Conservation (phyloP, 352 stramenopile genomes). For the Thalassiosira gravida region DNA sequence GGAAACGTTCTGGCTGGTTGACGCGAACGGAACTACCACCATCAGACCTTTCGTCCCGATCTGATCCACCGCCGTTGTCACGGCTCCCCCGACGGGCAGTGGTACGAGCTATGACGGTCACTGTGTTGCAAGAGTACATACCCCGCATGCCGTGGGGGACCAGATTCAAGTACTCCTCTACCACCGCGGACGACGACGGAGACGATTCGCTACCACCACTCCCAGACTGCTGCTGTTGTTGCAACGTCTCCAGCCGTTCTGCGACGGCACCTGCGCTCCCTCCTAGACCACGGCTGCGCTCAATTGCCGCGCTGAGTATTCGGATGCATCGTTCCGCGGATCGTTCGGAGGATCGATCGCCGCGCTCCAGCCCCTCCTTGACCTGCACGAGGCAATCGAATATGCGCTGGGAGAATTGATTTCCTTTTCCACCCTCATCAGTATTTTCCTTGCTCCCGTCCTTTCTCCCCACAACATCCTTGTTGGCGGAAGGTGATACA, state of each 20-base stretch:
- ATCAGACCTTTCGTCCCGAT: background rate
- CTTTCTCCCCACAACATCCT: background rate
- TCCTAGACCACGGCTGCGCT: constrained; percentile 57
- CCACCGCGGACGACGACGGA: background rate
- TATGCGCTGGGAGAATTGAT: constrained; percentile 77
- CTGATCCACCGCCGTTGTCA: background rate
- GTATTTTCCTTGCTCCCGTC: background rate
- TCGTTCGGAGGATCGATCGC: constrained; percentile 56
- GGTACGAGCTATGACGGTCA: constrained; percentile 62
- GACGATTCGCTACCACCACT: background rate
- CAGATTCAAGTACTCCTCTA: constrained; percentile 53
- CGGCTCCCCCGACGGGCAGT: background rate
- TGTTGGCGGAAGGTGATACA: background rate
- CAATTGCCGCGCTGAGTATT: constrained; percentile 82
- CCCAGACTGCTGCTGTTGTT: constrained; percentile 5
- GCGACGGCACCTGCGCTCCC: constrained; percentile 40
- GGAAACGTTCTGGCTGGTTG: constrained; percentile 70
- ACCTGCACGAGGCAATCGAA: constrained; percentile 78
- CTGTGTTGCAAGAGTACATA: constrained; percentile 64
- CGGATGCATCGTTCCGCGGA: constrained; percentile 79
- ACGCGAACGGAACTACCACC: too few species aligned
- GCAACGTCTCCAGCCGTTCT: constrained; percentile 31
- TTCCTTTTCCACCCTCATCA: constrained; percentile 5
- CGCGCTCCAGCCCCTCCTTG: constrained; percentile 62
- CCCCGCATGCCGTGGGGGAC: constrained; percentile 82